phyloP scores from a whole-genome alignment of 495 filamentous ascomycete genomes.

The Aspergillus ostianus region DNA sequence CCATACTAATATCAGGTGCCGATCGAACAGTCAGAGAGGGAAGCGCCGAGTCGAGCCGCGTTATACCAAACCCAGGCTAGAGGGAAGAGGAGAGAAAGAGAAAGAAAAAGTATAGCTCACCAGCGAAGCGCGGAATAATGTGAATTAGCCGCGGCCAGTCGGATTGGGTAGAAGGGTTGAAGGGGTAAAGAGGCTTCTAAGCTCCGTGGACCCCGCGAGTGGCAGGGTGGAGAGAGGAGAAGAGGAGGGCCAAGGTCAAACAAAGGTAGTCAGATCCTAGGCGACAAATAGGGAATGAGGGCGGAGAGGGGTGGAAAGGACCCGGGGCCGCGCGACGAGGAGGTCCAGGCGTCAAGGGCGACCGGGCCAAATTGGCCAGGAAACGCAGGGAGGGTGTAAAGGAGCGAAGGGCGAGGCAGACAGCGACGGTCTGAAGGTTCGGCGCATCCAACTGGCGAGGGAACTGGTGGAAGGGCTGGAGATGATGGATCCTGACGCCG shows the following conservation, averaged over 20 bases:
- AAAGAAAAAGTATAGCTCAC: neutral
- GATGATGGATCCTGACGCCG: conserved; percentile 36
- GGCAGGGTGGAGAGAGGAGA: conserved; percentile 8
- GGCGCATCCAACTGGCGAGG: conserved; percentile 29
- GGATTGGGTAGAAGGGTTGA: neutral
- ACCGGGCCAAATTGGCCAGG: conserved; percentile 15
- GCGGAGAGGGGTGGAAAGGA: conserved; percentile 40
- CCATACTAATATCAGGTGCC: conserved; percentile 18
- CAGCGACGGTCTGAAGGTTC: conserved; percentile 18
- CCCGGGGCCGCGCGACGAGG: conserved; percentile 32
- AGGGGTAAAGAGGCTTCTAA: neutral
- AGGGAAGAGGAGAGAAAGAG: conserved; percentile 9
- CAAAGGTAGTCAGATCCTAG: conserved; percentile 16
- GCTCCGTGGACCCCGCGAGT: conserved; percentile 11
- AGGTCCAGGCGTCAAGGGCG: conserved; percentile 14
- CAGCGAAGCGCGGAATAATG: neutral
- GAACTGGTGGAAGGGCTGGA: conserved; percentile 31
- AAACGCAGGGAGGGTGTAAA: conserved; percentile 13
- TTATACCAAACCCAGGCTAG: neutral
- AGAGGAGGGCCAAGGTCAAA: conserved; percentile 11
- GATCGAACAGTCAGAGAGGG: conserved; percentile 21
- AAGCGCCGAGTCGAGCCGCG: conserved; percentile 1
- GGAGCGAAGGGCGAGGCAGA: conserved; percentile 11
- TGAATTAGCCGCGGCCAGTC: neutral
- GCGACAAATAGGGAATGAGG: conserved; percentile 26